These are phyloP conservation scores for Cryomyces minteri DNA, from an alignment of 495 filamentous ascomycete species.

Conservation along the genomic window DNA sequence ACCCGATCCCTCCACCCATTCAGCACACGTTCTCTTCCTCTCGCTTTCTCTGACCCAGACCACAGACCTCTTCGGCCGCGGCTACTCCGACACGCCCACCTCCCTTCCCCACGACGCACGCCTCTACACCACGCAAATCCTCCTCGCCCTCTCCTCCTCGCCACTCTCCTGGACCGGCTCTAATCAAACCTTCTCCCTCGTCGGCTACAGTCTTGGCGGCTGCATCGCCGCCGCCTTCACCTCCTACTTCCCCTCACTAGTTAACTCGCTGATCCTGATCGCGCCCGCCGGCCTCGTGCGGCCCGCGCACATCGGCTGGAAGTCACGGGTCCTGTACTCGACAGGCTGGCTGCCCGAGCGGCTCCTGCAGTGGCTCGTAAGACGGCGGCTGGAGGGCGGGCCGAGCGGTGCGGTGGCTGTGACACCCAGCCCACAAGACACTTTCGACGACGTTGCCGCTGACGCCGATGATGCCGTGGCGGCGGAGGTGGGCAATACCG, in stretches of 20 bases:
- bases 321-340: conserved; percentile 42
- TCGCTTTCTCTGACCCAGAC: conserved; percentile 1
- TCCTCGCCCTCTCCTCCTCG: conserved; percentile 53
- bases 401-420: neutral
- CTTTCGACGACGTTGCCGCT: neutral
- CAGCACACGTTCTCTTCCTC: too few species aligned
- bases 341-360: conserved; percentile 36
- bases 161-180: conserved; percentile 41
- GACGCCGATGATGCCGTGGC: neutral
- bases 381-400: conserved; percentile 26
- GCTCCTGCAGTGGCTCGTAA: conserved; percentile 33
- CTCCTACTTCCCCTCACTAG: conserved; percentile 43
- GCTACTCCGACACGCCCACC: conserved; percentile 52
- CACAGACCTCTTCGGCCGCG: conserved; percentile 54
- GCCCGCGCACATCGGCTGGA: conserved; percentile 37
- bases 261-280: conserved; percentile 51
- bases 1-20: too few species aligned
- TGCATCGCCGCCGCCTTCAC: conserved; percentile 62
- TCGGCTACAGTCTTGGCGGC: conserved; percentile 79
- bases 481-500: neutral
- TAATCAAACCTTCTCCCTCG: conserved; percentile 37
- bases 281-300: conserved; percentile 59
- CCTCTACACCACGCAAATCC: conserved; percentile 58
- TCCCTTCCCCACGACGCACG: conserved; percentile 51
- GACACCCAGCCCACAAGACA: conserved; percentile 7